phyloP scores from a whole-genome alignment of 345 rosid genomes.

The Citrus maxima region DNA sequence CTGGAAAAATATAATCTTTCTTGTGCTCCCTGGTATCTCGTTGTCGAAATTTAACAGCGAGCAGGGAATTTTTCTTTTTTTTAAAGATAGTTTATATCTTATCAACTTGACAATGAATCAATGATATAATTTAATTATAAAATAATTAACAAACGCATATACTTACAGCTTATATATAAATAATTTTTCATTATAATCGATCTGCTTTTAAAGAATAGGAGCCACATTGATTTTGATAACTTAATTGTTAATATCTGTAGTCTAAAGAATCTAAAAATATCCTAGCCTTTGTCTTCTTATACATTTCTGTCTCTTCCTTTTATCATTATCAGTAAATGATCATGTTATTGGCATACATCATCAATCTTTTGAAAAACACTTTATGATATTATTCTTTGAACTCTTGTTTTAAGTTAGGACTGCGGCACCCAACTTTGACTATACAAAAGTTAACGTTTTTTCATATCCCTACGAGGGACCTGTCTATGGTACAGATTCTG shows the following conservation, averaged over 20 bases:
- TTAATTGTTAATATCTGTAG: neutral
- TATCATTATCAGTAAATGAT: neutral
- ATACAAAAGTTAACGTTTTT: neutral
- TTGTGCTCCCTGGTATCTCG: too few species aligned
- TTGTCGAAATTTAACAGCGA: neutral
- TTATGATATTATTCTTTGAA: neutral
- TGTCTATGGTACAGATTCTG: too few species aligned
- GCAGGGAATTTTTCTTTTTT: neutral
- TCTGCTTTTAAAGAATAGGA: neutral
- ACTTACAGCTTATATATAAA: neutral
- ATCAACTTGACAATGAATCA: neutral
- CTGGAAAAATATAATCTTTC: too few species aligned
- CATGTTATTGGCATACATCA: neutral
- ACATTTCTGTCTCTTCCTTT: neutral
- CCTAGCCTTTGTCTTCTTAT: neutral
- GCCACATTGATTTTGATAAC: neutral
- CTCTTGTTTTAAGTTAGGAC: neutral
- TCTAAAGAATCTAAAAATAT: neutral
- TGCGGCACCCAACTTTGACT: constrained; percentile 22
- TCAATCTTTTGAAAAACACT: neutral
- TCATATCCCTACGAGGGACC: neutral
- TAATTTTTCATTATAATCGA: neutral
- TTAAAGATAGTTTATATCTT: neutral
- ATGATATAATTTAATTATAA: neutral
- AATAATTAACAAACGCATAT: neutral